These are phyloP conservation scores for Pleurotus pulmonarius DNA, from an alignment of 768 basidiomycete species.

Conservation along the genomic window DNA sequence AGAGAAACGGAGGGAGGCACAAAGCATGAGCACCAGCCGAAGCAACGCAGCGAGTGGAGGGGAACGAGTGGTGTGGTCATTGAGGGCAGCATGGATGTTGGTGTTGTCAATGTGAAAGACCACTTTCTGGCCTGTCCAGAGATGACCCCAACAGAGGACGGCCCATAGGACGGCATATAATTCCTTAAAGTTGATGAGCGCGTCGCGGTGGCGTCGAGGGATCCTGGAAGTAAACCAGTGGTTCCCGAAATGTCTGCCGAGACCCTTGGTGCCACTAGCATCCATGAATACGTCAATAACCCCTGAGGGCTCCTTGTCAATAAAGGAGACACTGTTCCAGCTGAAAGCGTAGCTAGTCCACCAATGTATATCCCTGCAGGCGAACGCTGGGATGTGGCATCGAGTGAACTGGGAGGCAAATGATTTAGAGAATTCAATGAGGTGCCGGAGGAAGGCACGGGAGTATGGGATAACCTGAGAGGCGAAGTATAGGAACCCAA, in stretches of 20 bases:
- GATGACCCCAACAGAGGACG: constrained; percentile 23
- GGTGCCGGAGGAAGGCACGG: constrained; percentile 8
- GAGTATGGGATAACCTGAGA: constrained; percentile 11
- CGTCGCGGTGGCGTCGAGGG: constrained; percentile 17
- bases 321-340: constrained; percentile 26
- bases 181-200: constrained; percentile 31
- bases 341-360: constrained; percentile 19
- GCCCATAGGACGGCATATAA: constrained; percentile 25
- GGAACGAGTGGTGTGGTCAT: not conserved
- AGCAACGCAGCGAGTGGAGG: constrained; percentile 15
- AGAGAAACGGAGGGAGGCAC: constrained; percentile 17
- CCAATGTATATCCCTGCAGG: constrained; percentile 24
- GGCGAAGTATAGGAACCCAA: constrained; percentile 12
- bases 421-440: constrained; percentile 23
- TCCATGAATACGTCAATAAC: constrained; percentile 24
- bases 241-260: constrained; percentile 18
- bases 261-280: constrained; percentile 26
- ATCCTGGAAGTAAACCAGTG: constrained; percentile 21
- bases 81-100: constrained; percentile 11
- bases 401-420: constrained; percentile 19
- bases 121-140: constrained; percentile 20
- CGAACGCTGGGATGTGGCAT: constrained; percentile 20
- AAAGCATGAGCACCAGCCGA: constrained; percentile 12
- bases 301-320: constrained; percentile 8
- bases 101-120: constrained; percentile 26